Evolutionary conservation across 768 basidiomycete species (phyloP).

Genomic region (Pilatotrama ljubarskyi): DNA sequence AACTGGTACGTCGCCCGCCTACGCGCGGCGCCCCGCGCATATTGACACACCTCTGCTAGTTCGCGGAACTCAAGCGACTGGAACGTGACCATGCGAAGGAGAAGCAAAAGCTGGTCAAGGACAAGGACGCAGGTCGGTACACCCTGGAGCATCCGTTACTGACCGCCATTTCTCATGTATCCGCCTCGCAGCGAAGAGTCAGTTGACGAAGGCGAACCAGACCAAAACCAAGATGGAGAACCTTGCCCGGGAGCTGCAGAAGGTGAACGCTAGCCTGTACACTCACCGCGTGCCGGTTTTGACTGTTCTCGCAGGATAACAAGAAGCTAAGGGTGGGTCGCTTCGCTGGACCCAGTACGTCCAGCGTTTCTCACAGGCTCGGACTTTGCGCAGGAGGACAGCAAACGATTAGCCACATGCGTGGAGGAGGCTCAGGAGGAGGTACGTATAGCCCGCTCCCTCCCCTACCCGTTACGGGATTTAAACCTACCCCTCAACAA

Average conservation of each 20-base stretch:
- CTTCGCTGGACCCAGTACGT: conserved; percentile 40
- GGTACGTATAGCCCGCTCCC: conserved; percentile 39
- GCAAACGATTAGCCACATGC: conserved; percentile 73
- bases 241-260: conserved; percentile 85
- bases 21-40: conserved; percentile 12
- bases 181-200: conserved; percentile 60
- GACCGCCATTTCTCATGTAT: not conserved
- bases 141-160: not conserved
- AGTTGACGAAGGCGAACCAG: conserved; percentile 85
- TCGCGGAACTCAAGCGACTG: conserved; percentile 82
- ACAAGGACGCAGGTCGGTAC: conserved; percentile 80
- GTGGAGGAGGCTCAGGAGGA: conserved; percentile 89
- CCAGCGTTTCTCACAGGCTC: conserved; percentile 36
- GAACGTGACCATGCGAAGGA: conserved; percentile 91
- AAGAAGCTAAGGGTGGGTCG: conserved; percentile 76
- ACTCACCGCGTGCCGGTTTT: conserved; percentile 15
- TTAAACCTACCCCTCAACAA: not conserved
- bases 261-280: conserved; percentile 47
- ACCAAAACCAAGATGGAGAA: conserved; percentile 90
- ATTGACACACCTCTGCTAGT: conserved; percentile 44
- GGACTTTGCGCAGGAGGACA: conserved; percentile 63
- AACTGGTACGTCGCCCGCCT: conserved; percentile 59
- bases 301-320: conserved; percentile 63
- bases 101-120: conserved; percentile 87
- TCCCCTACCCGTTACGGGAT: not conserved